A percentile compares a stretch with the other conserved stretches of the same genome.
These are phyloP conservation scores for Apiospora malaysiana DNA, from an alignment of 2,329 filamentous ascomycete species.

Conservation along the genomic window DNA sequence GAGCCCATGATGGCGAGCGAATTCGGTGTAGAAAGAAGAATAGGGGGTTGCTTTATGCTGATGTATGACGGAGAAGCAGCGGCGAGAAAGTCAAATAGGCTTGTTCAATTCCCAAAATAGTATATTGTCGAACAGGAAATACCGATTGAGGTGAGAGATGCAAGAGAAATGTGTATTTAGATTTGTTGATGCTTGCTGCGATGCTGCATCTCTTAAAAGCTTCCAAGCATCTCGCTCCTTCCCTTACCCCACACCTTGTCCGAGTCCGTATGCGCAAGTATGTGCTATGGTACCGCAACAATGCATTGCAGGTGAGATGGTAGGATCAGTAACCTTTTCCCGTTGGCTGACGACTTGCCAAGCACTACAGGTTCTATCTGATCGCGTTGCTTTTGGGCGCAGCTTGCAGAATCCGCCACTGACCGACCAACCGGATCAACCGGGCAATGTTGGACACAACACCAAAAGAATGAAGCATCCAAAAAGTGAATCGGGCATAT, in stretches of 20 bases:
- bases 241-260: conserved; percentile 7
- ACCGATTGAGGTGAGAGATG: neutral
- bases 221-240: neutral
- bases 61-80: neutral
- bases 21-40: neutral
- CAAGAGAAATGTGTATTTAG: no score
- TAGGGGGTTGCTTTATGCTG: neutral
- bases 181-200: no score
- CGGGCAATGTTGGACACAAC: neutral
- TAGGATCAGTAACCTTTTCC: conserved; percentile 2
- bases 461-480: neutral
- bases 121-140: neutral
- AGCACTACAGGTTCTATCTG: neutral
- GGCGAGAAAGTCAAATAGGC: neutral
- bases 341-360: neutral
- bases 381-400: neutral
- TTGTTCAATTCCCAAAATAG: neutral
- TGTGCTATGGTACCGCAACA: neutral
- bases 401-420: neutral
- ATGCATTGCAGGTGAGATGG: neutral
- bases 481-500: neutral
- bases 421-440: neutral
- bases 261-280: neutral
- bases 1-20: neutral
- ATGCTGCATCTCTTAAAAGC: conserved; percentile 10